A percentile compares a stretch with the other conserved stretches of the same genome.
These are phyloP conservation scores for Calocera cornea DNA, from an alignment of 768 basidiomycete species.

Conservation along the genomic window DNA sequence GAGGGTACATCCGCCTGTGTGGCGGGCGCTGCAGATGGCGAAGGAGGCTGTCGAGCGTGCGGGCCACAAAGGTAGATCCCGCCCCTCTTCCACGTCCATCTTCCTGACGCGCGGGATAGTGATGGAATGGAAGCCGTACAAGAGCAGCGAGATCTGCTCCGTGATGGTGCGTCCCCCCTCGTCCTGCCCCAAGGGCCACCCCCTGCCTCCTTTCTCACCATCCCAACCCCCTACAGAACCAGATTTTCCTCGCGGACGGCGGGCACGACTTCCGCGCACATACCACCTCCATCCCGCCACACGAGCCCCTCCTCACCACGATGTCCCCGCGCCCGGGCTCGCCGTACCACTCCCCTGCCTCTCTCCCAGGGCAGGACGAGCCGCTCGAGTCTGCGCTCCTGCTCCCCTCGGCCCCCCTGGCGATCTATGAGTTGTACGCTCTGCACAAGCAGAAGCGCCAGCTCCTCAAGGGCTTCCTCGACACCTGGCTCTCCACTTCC, in stretches of 20 bases:
- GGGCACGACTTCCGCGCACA: constrained; percentile 31
- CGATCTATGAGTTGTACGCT: constrained; percentile 58
- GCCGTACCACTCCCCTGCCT: background rate
- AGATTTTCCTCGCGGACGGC: constrained; percentile 38
- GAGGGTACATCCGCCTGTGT: constrained; percentile 15
- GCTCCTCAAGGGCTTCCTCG: constrained; percentile 43
- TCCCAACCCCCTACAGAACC: background rate
- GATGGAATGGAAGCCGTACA: background rate
- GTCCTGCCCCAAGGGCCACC: too few species aligned
- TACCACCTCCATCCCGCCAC: constrained; percentile 8
- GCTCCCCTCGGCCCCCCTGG: constrained; percentile 16
- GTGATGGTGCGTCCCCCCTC: too few species aligned
- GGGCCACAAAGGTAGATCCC: constrained; percentile 18
- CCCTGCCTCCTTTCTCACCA: background rate
- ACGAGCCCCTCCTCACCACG: constrained; percentile 42
- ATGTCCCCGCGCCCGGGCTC: constrained; percentile 27
- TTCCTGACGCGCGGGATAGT: background rate
- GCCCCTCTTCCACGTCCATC: constrained; percentile 7
- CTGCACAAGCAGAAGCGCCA: constrained; percentile 38
- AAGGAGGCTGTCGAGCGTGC: constrained; percentile 16
- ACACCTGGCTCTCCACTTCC: constrained; percentile 46
- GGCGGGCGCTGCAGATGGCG: constrained; percentile 16
- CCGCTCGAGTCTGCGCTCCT: background rate
- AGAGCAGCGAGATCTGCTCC: background rate
- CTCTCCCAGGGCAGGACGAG: background rate